Conservation (phyloP, 345 rosid species). For the Salix dunnii region DNA sequence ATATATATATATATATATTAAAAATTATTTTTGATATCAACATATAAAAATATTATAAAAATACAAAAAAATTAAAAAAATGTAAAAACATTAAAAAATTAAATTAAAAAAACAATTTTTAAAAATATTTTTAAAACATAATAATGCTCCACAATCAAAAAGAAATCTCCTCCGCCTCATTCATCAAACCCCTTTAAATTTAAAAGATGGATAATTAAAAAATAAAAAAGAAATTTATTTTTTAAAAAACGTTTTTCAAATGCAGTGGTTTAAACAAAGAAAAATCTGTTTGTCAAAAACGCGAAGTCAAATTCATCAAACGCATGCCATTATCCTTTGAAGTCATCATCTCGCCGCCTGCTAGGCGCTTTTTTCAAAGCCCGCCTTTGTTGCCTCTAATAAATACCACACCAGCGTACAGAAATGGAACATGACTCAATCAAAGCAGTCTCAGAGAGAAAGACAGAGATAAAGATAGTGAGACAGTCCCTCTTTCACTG, state of each 20-base stretch:
- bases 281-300: background rate
- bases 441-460: background rate
- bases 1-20: no score
- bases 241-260: no score
- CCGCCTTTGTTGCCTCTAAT: background rate
- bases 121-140: no score
- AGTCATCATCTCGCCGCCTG: no score
- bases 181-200: background rate
- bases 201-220: background rate
- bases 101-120: no score
- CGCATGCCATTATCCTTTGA: background rate
- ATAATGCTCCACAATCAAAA: no score
- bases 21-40: no score
- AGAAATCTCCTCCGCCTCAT: background rate
- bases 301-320: background rate
- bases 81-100: no score
- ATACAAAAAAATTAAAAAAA: no score
- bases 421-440: background rate
- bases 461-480: background rate
- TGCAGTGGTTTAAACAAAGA: no score
- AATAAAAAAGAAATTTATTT: no score
- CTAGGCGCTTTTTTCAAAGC: background rate
- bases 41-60: no score
- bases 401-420: background rate
- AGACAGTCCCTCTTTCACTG: background rate